Base-by-base conservation (phyloP, 2,329 filamentous ascomycete genomes). In the Chaetothyriales sp. region DNA sequence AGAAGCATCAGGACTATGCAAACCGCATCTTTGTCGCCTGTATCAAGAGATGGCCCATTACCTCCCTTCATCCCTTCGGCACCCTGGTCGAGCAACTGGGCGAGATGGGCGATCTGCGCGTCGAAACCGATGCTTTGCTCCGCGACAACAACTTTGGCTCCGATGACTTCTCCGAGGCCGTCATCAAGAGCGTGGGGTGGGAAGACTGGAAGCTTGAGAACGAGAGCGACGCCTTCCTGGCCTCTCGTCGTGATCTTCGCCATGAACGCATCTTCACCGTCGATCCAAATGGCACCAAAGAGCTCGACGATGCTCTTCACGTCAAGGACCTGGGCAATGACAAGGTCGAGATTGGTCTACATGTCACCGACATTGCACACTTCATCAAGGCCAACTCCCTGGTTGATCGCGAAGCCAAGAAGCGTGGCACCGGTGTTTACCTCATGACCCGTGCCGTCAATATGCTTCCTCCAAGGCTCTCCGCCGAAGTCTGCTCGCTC, bases 41-140 rank as follows among this genome's bases (percentile, higher is more conserved):
- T 73, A 98, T 98, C 71, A 98, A 98, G 78, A 82, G 92, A 65
- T 98, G 92, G 92, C 92, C 92, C 57, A 98, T 98, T 64, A 98
- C 92, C 25, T 98, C 92, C n/a, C 81, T 98, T 51, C 92, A 98
- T 72, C 92, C 92, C 29, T 98, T 98, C 64, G 92, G 92, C 66
- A 98, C 92, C 7, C 81, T 98, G 46, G 89, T 97, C 50, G 92
- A 98, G 72, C 88, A 95, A 70, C 83, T 98, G 50, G 92, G 92
- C 56, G 87, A 88, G 67, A 97, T 97, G 86, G 92, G 92, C 60
- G 89, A 98, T 66, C 77, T 95, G 61, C 95, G 89, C 73, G 90
- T 98, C 53, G 92, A 98, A 72, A 98, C 92, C 2, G 92, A 98
- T 72, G 92, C 92, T 53, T 80, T 98, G 52, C 80, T 98, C 49